phyloP scores from a whole-genome alignment of 176 grass and related monocot species.

The Aegilops bicornis region DNA sequence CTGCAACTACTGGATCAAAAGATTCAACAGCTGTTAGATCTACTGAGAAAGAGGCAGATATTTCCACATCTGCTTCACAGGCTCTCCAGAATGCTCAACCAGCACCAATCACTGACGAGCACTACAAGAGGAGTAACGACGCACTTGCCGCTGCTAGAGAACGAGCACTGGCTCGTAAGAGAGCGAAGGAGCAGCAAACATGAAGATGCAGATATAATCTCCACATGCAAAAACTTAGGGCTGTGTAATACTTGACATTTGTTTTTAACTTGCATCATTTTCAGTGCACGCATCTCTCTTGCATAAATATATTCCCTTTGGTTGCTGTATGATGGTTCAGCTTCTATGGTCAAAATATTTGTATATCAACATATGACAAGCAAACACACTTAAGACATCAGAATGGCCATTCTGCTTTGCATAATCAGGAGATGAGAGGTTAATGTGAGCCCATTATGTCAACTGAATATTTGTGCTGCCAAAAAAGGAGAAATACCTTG shows the following conservation, averaged over 20 bases:
- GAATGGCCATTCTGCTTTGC: not conserved
- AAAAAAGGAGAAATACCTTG: not conserved
- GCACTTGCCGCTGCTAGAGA: conserved; percentile 72
- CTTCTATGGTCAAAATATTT: not conserved
- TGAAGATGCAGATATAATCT: not conserved
- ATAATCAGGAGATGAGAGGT: not conserved
- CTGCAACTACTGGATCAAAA: not conserved
- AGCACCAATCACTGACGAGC: conserved; percentile 39
- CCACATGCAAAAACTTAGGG: not conserved
- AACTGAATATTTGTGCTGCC: not conserved
- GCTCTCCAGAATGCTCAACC: conserved; percentile 6
- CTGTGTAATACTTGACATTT: not conserved
- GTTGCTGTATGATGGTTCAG: not conserved
- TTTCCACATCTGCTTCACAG: conserved; percentile 29
- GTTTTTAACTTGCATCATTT: not conserved
- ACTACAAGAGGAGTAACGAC: conserved; percentile 79
- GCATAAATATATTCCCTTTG: not conserved
- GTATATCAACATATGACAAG: not conserved
- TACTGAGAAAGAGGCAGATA: conserved; percentile 30
- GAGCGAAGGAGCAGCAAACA: conserved; percentile 50
- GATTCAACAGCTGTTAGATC: conserved; percentile 30
- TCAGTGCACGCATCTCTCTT: not conserved
- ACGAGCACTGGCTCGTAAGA: conserved; percentile 76
- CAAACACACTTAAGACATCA: not conserved
- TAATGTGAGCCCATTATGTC: not conserved